Conservation (phyloP, 495 filamentous ascomycete species). For the Podospora fimiseda region DNA sequence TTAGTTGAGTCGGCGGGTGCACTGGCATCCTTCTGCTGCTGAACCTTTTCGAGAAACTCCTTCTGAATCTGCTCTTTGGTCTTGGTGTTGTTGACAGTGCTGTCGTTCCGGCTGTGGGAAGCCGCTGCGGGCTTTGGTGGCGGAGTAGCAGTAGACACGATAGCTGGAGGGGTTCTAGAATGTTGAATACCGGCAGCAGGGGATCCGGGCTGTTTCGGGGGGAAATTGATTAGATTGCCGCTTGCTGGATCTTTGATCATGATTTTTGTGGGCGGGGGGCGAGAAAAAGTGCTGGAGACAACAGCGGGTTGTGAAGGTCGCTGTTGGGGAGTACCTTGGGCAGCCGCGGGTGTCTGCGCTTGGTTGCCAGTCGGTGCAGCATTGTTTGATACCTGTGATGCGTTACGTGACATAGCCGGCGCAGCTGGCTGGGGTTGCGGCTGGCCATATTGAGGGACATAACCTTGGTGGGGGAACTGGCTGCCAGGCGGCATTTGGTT, state of each 20-base stretch:
- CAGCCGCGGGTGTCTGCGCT: constrained; percentile 38
- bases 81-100: constrained; percentile 37
- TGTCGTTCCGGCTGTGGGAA: constrained; percentile 44
- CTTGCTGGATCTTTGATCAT: constrained; percentile 73
- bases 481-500: constrained; percentile 44
- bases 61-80: constrained; percentile 44
- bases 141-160: constrained; percentile 47
- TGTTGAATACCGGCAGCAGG: constrained; percentile 43
- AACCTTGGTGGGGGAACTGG: constrained; percentile 42
- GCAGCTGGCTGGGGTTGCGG: constrained; percentile 50
- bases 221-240: constrained; percentile 52
- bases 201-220: constrained; percentile 36
- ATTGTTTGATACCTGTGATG: constrained; percentile 74
- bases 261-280: constrained; percentile 56
- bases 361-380: constrained; percentile 75
- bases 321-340: constrained; percentile 41
- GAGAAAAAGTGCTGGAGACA: constrained; percentile 51
- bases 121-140: constrained; percentile 41
- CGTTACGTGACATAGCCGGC: constrained; percentile 71
- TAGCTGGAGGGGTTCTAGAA: constrained; percentile 47
- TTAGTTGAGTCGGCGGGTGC: constrained; percentile 28
- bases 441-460: constrained; percentile 27
- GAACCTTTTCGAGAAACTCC: constrained; percentile 47
- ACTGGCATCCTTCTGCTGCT: constrained; percentile 29
- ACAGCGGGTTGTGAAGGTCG: constrained; percentile 52